phyloP scores from a whole-genome alignment of 2,329 filamentous ascomycete species.

The Ceratocystis diversiconidia region DNA sequence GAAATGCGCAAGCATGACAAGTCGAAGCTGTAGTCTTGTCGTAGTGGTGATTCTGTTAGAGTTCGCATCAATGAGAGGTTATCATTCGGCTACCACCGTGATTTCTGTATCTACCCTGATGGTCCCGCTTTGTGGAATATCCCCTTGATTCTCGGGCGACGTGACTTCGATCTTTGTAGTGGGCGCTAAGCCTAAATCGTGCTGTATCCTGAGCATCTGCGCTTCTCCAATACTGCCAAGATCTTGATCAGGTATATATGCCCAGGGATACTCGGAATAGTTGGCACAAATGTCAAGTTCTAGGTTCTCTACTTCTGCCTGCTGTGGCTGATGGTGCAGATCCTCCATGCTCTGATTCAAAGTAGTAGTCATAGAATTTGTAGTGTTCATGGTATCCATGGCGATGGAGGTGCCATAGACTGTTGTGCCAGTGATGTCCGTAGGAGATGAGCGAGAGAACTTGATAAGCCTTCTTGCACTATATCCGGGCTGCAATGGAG shows the following conservation, averaged over 20 bases:
- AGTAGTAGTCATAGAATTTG: not conserved
- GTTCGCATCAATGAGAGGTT: not conserved
- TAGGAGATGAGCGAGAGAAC: not conserved
- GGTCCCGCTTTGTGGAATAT: constrained; percentile 8
- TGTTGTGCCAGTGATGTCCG: not conserved
- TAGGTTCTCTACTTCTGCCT: not conserved
- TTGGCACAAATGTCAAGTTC: not conserved
- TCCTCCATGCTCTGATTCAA: not conserved
- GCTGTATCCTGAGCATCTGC: constrained; percentile 9
- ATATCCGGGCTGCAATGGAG: not conserved
- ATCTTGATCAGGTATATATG: constrained; percentile 4
- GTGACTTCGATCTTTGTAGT: constrained; percentile 10
- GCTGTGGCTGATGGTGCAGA: not conserved
- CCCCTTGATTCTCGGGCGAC: not conserved
- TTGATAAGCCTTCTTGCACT: not conserved
- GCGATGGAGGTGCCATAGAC: not conserved
- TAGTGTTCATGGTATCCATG: not conserved
- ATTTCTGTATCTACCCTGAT: constrained; percentile 11
- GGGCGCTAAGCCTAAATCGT: constrained; percentile 7
- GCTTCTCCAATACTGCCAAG: not conserved
- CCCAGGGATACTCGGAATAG: constrained; percentile 6
- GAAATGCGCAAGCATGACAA: constrained; percentile 30
- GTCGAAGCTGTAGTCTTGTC: constrained; percentile 7
- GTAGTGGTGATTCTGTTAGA: not conserved
- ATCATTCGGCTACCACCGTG: not conserved